Base-by-base conservation (phyloP, 768 basidiomycete genomes). In the Leccinellum luteum region DNA sequence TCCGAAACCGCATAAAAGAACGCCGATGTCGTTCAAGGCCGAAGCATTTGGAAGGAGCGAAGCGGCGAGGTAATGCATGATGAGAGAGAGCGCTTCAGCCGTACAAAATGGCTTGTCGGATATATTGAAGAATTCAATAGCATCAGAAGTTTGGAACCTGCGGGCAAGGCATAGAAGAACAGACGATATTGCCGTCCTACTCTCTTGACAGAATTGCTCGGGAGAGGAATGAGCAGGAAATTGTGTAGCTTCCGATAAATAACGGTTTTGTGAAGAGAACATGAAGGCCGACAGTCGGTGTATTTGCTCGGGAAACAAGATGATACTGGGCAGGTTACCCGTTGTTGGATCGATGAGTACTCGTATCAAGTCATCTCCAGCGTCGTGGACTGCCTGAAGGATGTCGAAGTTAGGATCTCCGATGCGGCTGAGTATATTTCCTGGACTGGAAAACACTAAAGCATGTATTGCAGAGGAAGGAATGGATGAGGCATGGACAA, bases 21-120 rank as follows among this genome's bases (percentile, higher is more conserved):
- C 79, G 17, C 81, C 81, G 30, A 81, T 75, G 55, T 82, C 81
- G 60, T 82, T 82, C 68, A 77, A 75, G 23, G 76, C 78, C 28
- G 78, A 76, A 2, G 81, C 74, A 13, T 75, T 74, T 5, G 79
- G 79, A 58, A 71, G 70, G 34, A 81, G 69, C 1, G 78, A 73
- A 1, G 80, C 67, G 0, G 81, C 77, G 25, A 81, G 63, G 64
- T 82, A 82, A 60, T 81, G 81, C 50, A 81, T 68, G 45, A 81
- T 52, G 9, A 81, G 72, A 47, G 75, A 65, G 30, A 81, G 60
- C 2, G 76, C 74, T 19, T 75, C 70, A 23, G 70, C 72, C 10
- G 72, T 64, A 23, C 70, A 70, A 47, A 75, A 65, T 1, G 67
- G 62, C 38, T 67, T 71, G 19, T 59, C 60, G 41, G 66, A 65